Evolutionary conservation across 192 early-diverging fungal species (phyloP).

Genomic region (Backusella australiensis): DNA sequence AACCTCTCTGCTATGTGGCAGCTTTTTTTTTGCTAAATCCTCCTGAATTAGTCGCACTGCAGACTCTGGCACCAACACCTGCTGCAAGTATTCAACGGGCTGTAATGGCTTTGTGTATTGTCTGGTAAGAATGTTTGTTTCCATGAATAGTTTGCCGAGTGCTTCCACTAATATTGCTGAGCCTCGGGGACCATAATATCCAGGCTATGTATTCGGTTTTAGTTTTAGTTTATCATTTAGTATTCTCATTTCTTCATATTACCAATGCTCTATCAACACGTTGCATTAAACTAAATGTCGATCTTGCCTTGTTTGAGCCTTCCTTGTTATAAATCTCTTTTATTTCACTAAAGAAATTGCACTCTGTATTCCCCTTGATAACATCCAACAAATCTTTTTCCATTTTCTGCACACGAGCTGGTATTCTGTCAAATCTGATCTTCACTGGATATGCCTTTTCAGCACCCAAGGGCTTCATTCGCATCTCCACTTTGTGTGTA

Average conservation of each 20-base stretch:
- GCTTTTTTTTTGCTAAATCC: conserved; percentile 20
- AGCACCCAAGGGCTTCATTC: conserved; percentile 38
- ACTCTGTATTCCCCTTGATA: conserved; percentile 25
- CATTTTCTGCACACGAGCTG: conserved; percentile 27
- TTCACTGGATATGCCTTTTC: conserved; percentile 36
- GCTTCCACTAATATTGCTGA: conserved; percentile 33
- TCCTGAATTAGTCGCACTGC: conserved; percentile 42
- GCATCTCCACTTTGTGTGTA: conserved; percentile 38
- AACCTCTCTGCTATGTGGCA: neutral
- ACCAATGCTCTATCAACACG: conserved; percentile 44
- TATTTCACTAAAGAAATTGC: conserved; percentile 31
- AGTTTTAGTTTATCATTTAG: too few relatives aligned
- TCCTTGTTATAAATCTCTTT: conserved; percentile 32
- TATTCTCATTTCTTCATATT: neutral
- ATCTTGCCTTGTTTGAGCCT: conserved; percentile 38
- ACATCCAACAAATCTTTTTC: conserved; percentile 32
- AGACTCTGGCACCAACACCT: conserved; percentile 53
- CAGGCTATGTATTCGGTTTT: conserved; percentile 34
- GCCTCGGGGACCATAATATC: conserved; percentile 56
- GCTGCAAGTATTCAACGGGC: conserved; percentile 51
- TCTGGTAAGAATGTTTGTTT: conserved; percentile 35
- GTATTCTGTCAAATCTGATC: conserved; percentile 38
- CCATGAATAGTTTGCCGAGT: conserved; percentile 37
- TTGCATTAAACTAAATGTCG: conserved; percentile 33
- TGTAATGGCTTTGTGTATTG: conserved; percentile 38